A percentile compares a stretch with the other conserved stretches of the same genome.
Conservation (phyloP, 805 yeast genomes). For the Yamadazyma takamatsuzukensis region DNA sequence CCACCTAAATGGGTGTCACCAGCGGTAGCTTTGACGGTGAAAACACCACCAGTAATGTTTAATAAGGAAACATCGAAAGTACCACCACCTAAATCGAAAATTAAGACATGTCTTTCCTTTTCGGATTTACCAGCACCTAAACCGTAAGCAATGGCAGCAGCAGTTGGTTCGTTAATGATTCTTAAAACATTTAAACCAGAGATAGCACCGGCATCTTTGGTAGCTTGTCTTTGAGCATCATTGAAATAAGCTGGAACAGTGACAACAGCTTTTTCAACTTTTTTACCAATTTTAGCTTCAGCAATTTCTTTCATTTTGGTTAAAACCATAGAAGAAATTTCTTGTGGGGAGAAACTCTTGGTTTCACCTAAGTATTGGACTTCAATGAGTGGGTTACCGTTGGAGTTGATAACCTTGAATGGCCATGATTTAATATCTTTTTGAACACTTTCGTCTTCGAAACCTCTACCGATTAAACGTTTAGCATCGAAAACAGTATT, state of each 20-base stretch:
- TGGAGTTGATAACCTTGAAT: constrained; percentile 41
- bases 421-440: constrained; percentile 49
- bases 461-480: constrained; percentile 60
- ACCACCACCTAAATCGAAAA: constrained; percentile 97
- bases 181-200: constrained; percentile 48
- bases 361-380: constrained; percentile 46
- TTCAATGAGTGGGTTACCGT: constrained; percentile 46
- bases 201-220: constrained; percentile 52
- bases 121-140: constrained; percentile 67
- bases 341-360: constrained; percentile 47
- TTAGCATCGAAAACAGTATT: constrained; percentile 49
- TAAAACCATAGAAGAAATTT: constrained; percentile 47
- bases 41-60: constrained; percentile 92
- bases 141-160: constrained; percentile 97
- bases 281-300: constrained; percentile 81
- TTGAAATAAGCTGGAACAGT: constrained; percentile 50
- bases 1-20: constrained; percentile 54
- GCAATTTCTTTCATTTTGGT: constrained; percentile 66
- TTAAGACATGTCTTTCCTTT: constrained; percentile 67
- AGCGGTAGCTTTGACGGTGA: constrained; percentile 90
- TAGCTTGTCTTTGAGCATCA: constrained; percentile 50
- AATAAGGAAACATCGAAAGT: constrained; percentile 93
- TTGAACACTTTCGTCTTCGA: constrained; percentile 59
- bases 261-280: constrained; percentile 54
- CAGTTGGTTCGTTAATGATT: constrained; percentile 62